These are phyloP conservation scores for Cryptococcus sp. DNA, from an alignment of 1,284 basidiomycete species.

Conservation along the genomic window DNA sequence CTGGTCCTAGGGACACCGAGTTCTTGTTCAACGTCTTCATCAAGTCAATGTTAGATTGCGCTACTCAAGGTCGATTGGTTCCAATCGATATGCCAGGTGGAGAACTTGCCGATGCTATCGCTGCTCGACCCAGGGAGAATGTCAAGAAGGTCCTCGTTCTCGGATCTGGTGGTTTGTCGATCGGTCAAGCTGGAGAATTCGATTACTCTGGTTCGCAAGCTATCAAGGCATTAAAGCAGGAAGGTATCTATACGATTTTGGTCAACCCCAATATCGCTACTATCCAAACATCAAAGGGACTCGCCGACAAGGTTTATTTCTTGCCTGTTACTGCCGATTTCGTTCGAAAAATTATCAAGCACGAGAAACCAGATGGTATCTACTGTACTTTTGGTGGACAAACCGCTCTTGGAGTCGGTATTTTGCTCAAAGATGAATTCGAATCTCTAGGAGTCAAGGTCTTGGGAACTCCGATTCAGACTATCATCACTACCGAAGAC, in stretches of 20 bases:
- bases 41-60: conserved; percentile 74
- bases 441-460: conserved; percentile 79
- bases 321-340: conserved; percentile 97
- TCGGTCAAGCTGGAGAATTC: conserved; percentile 98
- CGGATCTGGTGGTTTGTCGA: conserved; percentile 95
- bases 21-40: conserved; percentile 99
- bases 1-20: conserved; percentile 98
- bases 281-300: conserved; percentile 93
- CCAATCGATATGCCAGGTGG: conserved; percentile 87
- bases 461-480: conserved; percentile 93
- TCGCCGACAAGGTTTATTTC: conserved; percentile 99
- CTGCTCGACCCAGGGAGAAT: conserved; percentile 64
- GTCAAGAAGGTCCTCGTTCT: conserved; percentile 94
- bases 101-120: conserved; percentile 68
- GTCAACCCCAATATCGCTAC: conserved; percentile 99
- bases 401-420: conserved; percentile 94
- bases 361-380: conserved; percentile 97
- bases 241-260: conserved; percentile 97
- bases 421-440: conserved; percentile 96
- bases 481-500: conserved; percentile 96
- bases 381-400: conserved; percentile 99
- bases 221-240: conserved; percentile 97
- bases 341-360: conserved; percentile 95
- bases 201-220: conserved; percentile 99
- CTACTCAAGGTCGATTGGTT: conserved; percentile 61